phyloP scores from a whole-genome alignment of 495 filamentous ascomycete species.

The Penicillium samsonianum region DNA sequence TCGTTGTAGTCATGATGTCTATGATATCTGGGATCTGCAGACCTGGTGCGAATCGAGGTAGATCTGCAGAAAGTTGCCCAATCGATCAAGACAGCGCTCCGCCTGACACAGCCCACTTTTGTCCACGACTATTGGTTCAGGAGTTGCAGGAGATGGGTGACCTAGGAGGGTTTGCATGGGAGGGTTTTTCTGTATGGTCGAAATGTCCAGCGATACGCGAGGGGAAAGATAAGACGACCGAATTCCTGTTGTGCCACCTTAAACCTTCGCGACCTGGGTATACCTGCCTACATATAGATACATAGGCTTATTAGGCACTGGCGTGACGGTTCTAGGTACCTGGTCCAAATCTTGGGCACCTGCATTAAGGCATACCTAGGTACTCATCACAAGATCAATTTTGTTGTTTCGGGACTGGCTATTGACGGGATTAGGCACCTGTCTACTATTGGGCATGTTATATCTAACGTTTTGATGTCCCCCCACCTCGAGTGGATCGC shows the following conservation, averaged over 20 bases:
- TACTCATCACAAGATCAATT: neutral
- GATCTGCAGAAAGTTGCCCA: conserved; percentile 69
- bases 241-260: conserved; percentile 22
- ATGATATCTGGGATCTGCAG: conserved; percentile 82
- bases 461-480: conserved; percentile 11
- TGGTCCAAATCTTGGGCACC: conserved; percentile 10
- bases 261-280: conserved; percentile 13
- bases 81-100: conserved; percentile 63
- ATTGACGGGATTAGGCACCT: conserved; percentile 7
- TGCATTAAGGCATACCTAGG: neutral
- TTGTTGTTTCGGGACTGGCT: neutral
- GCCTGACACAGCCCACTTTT: conserved; percentile 67
- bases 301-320: conserved; percentile 19
- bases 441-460: conserved; percentile 3
- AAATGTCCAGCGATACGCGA: conserved; percentile 20
- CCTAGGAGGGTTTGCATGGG: conserved; percentile 15
- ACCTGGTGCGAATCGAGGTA: conserved; percentile 66
- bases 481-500: conserved; percentile 22
- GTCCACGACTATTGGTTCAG: conserved; percentile 69
- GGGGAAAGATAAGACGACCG: conserved; percentile 13
- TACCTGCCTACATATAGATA: conserved; percentile 10
- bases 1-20: conserved; percentile 82
- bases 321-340: conserved; percentile 6
- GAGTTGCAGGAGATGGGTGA: conserved; percentile 57
- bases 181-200: conserved; percentile 8